These are phyloP conservation scores for Hypoxylon lienhwacheense DNA, from an alignment of 495 filamentous ascomycete genomes.

Conservation along the genomic window DNA sequence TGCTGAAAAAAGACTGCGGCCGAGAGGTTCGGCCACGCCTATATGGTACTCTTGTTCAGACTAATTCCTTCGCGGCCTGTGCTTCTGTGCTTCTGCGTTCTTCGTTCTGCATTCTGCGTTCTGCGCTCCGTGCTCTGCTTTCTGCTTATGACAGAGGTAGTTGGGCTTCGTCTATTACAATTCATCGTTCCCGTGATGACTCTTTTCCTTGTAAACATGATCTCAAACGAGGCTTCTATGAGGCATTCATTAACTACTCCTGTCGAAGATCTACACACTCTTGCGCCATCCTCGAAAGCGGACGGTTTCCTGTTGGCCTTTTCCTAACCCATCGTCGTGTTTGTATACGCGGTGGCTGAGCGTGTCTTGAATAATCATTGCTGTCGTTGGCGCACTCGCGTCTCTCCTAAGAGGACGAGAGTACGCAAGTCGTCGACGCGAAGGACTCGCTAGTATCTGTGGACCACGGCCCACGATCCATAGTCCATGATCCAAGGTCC, in stretches of 20 bases:
- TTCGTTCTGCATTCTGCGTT: no score
- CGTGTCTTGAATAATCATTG: slow-evolving; percentile 13
- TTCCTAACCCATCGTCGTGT: neutral
- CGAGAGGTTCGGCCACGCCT: slow-evolving; percentile 19
- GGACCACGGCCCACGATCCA: no score
- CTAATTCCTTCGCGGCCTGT: slow-evolving; percentile 5
- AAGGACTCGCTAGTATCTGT: no score
- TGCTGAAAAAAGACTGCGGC: slow-evolving; percentile 20
- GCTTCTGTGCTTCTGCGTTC: no score
- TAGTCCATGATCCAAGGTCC: no score
- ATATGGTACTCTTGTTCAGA: slow-evolving; percentile 13
- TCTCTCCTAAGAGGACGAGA: slow-evolving; percentile 13
- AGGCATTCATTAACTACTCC: slow-evolving; percentile 27
- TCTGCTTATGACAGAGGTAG: slow-evolving; percentile 26
- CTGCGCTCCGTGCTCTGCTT: no score
- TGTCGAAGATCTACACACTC: slow-evolving; percentile 33
- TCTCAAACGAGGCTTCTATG: slow-evolving; percentile 26
- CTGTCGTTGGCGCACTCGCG: slow-evolving; percentile 22
- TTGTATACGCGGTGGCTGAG: slow-evolving; percentile 28
- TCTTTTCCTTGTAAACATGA: slow-evolving; percentile 23
- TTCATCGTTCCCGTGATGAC: slow-evolving; percentile 24
- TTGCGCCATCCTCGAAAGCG: slow-evolving; percentile 27
- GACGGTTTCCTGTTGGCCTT: slow-evolving; percentile 21
- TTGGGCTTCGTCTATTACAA: slow-evolving; percentile 23
- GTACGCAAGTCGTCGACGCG: slow-evolving; percentile 12